Conservation (phyloP, 2,329 filamentous ascomycete genomes). For the Fusarium irregulare region DNA sequence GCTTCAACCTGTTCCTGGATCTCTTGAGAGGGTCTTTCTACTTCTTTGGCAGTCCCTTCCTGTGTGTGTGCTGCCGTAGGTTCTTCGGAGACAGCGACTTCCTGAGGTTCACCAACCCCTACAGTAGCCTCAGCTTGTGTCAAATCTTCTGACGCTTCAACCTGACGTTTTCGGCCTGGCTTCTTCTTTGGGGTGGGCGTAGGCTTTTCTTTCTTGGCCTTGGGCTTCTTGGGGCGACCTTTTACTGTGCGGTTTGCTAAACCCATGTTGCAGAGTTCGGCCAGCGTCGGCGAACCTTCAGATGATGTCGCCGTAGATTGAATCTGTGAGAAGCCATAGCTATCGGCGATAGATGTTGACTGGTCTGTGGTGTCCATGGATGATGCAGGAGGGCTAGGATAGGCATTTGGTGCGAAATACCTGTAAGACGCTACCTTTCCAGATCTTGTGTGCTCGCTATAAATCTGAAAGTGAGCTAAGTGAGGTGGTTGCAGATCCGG, state of each 20-base stretch:
- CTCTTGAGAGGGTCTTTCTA: neutral
- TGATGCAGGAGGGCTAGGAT: neutral
- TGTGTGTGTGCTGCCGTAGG: neutral
- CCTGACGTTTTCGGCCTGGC: constrained; percentile 5
- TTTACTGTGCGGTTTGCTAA: constrained; percentile 39
- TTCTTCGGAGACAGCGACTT: neutral
- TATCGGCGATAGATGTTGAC: neutral
- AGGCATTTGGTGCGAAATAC: constrained; percentile 42
- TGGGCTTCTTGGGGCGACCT: constrained; percentile 43
- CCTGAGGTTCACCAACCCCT: neutral
- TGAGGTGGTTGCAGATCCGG: constrained; percentile 49
- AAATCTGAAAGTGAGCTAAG: constrained; percentile 51
- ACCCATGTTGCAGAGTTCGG: constrained; percentile 44
- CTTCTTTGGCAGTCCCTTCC: neutral
- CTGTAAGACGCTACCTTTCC: constrained; percentile 54
- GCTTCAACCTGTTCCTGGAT: neutral
- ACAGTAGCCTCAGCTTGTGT: neutral
- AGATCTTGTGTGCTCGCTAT: constrained; percentile 51
- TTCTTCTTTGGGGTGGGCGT: constrained; percentile 9
- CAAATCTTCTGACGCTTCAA: neutral
- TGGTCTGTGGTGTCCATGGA: neutral
- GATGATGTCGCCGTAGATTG: constrained; percentile 3
- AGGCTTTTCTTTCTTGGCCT: constrained; percentile 23
- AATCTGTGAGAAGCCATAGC: constrained; percentile 37
- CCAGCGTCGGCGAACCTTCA: constrained; percentile 36